Evolutionary conservation across 805 yeast genomes (phyloP).

Genomic region (Metschnikowia koreensis): DNA sequence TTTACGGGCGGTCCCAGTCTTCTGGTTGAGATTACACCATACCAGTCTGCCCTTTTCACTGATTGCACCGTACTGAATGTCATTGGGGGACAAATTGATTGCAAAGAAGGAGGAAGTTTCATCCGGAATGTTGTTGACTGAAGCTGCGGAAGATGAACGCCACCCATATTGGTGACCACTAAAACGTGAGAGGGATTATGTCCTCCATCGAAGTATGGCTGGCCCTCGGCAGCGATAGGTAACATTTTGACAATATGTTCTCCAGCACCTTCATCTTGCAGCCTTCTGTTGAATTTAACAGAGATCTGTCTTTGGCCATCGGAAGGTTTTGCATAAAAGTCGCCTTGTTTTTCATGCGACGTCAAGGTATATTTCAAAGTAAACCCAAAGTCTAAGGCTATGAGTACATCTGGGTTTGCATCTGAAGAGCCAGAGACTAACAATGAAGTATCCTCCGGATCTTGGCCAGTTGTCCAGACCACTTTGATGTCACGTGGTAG

Average conservation of each 20-base stretch:
- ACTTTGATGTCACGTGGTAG: slow-evolving; percentile 29
- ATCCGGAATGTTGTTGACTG: slow-evolving; percentile 26
- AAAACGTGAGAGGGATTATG: slow-evolving; percentile 72
- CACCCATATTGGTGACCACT: slow-evolving; percentile 59
- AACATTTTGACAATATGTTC: slow-evolving; percentile 29
- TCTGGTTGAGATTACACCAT: slow-evolving; percentile 52
- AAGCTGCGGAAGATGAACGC: slow-evolving; percentile 41
- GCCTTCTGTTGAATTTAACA: slow-evolving; percentile 23
- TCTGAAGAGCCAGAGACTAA: slow-evolving; percentile 69
- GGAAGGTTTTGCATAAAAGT: slow-evolving; percentile 64
- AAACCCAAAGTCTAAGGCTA: slow-evolving; percentile 70
- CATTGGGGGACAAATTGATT: slow-evolving; percentile 74
- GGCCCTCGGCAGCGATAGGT: slow-evolving; percentile 36
- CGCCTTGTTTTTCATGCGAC: slow-evolving; percentile 79
- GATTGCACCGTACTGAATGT: slow-evolving; percentile 50
- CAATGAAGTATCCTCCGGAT: slow-evolving; percentile 77
- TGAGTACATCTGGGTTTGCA: slow-evolving; percentile 27
- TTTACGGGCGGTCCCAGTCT: slow-evolving; percentile 36
- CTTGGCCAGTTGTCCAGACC: slow-evolving; percentile 75
- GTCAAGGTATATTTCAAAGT: slow-evolving; percentile 80
- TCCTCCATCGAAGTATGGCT: slow-evolving; percentile 78
- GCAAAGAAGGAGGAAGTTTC: slow-evolving; percentile 72
- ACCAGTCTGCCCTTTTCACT: slow-evolving; percentile 69
- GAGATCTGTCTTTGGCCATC: slow-evolving; percentile 33
- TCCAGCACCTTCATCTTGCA: slow-evolving; percentile 12